Evolutionary conservation across 192 early-diverging fungal species (phyloP), one percentile per base, ranked within the genome.

Genomic region (Chytriomyces sp.): DNA sequence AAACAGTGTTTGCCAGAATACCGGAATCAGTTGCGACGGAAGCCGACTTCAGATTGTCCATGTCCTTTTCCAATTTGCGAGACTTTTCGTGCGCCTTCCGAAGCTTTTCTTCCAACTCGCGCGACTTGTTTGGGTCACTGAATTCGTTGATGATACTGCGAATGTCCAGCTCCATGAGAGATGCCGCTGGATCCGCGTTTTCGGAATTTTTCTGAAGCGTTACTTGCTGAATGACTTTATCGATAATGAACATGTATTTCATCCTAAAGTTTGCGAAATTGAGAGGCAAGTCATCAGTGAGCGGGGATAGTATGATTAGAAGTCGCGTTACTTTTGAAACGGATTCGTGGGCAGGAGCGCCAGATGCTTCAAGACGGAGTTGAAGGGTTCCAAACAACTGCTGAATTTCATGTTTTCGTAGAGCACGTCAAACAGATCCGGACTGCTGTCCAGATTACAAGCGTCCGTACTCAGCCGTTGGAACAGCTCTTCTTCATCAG

Each of bases 231-330:
- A 87, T 76, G n/a, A 86, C 57, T 62, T 87, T 87, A 50, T 86
- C 84, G 53, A 87, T 85, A 9, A 87, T 80, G 35, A 82, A 77
- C 83, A 86, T 81, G 62, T 69, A 85, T 45, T 87, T 87, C 80
- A 84, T 79, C 72, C 86, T 87, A 35, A 35, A 35, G 35, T 35
- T 26, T 75, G 1, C n/a, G 24, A 0, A 6, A 5, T 5, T 78
- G 50, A 74, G 16, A 69, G 77, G 43, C n/a, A 59, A 78, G 18
- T 43, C 5, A 16, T 48, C 24, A 61, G 68, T 24, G 6, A 57
- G 23, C 18, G 48, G 5, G 47, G 11, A 5, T 28, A 8, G 5
- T 23, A 6, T 26, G 10, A 53, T 45, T 6, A 48, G 16, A 45
- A 68, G 23, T 9, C 7, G 49, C 26, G 47, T 46, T 8, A 82